Percentiles rank a stretch among this genome's conserved stretches.
phyloP scores from a whole-genome alignment of 129 eudicot genomes.

The Escallonia rubra region DNA sequence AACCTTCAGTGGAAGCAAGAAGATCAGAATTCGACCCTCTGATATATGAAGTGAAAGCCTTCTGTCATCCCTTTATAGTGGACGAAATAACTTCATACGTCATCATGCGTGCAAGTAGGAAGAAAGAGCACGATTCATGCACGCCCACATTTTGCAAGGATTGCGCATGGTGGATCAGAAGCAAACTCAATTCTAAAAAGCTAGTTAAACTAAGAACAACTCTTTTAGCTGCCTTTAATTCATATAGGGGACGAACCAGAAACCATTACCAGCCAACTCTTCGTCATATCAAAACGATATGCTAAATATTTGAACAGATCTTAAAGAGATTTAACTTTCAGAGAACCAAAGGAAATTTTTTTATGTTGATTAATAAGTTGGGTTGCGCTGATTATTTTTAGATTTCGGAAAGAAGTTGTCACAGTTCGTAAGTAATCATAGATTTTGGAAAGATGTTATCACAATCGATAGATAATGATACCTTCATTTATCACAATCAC shows the following conservation, averaged over 20 bases:
- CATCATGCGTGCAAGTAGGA: not conserved
- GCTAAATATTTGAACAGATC: too few relatives aligned
- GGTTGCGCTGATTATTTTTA: too few relatives aligned
- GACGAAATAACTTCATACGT: not conserved
- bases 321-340: too few relatives aligned
- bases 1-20: not conserved
- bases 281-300: too few relatives aligned
- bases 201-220: not conserved
- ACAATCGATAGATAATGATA: too few relatives aligned
- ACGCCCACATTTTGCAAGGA: not conserved
- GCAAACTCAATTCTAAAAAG: not conserved
- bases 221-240: constrained; percentile 1
- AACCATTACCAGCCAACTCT: too few relatives aligned
- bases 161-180: not conserved
- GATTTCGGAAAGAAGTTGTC: too few relatives aligned
- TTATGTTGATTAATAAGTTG: too few relatives aligned
- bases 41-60: not conserved
- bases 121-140: constrained; percentile 21
- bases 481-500: too few relatives aligned
- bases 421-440: too few relatives aligned
- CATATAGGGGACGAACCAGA: not conserved
- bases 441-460: too few relatives aligned
- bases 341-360: too few relatives aligned
- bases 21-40: not conserved
- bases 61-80: not conserved